Conservation (phyloP, 768 basidiomycete species). For the Tulasnella sp. region DNA sequence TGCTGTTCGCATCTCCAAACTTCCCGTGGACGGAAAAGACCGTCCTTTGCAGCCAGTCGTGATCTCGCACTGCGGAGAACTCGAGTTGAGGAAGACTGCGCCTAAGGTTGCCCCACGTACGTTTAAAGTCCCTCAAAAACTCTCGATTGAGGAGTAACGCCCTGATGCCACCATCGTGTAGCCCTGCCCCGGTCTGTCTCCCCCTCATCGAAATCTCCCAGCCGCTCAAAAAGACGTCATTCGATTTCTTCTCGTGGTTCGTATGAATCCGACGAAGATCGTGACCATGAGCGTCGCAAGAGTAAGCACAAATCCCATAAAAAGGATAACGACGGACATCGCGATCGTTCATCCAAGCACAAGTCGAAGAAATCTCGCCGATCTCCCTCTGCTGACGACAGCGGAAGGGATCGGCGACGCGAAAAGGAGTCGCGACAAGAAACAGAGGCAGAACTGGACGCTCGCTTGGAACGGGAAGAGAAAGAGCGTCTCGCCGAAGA, state of each 20-base stretch:
- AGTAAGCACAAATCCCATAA: conserved; percentile 16
- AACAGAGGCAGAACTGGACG: conserved; percentile 64
- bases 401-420: conserved; percentile 14
- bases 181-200: conserved; percentile 17
- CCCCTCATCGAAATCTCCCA: conserved; percentile 17
- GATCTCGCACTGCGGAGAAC: conserved; percentile 71
- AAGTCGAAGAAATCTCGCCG: conserved; percentile 11
- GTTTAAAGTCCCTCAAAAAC: conserved; percentile 7
- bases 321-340: conserved; percentile 21
- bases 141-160: neutral
- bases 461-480: conserved; percentile 54
- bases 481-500: conserved; percentile 36
- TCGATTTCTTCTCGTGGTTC: neutral
- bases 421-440: conserved; percentile 29
- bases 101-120: conserved; percentile 14
- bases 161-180: neutral
- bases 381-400: conserved; percentile 1
- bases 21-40: conserved; percentile 64
- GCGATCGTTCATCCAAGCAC: conserved; percentile 13
- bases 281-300: conserved; percentile 17
- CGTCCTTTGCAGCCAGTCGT: conserved; percentile 54
- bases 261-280: conserved; percentile 6
- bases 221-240: conserved; percentile 14
- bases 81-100: conserved; percentile 47
- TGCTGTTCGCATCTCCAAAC: conserved; percentile 46